Percentiles rank a stretch among this genome's conserved stretches.
phyloP scores from a whole-genome alignment of 345 rosid species.

The Aurinia saxatilis region DNA sequence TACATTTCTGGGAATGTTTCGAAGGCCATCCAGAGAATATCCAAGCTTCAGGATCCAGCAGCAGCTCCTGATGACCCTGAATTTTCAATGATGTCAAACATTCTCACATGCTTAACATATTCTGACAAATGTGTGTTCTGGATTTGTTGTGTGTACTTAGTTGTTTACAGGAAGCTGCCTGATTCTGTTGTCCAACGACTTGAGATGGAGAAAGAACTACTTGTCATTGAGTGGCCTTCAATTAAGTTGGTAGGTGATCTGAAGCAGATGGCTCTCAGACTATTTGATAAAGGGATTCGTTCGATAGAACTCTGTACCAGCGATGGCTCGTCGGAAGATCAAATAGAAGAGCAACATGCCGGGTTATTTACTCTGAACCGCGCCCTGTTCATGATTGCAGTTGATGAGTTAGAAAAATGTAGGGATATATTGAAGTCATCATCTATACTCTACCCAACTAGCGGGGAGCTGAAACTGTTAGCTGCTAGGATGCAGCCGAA shows the following conservation, averaged over 20 bases:
- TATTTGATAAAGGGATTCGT: slow-evolving; percentile 44
- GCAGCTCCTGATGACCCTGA: slow-evolving; percentile 54
- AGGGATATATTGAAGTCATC: slow-evolving; percentile 50
- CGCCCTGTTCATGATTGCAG: slow-evolving; percentile 48
- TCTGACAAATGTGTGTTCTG: slow-evolving; percentile 96
- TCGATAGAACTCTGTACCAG: slow-evolving; percentile 28
- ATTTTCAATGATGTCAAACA: slow-evolving; percentile 61
- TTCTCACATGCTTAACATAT: slow-evolving; percentile 71
- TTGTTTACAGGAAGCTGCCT: slow-evolving; percentile 96
- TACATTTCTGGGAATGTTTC: slow-evolving; percentile 68
- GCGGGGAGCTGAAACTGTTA: slow-evolving; percentile 60
- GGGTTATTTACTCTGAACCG: slow-evolving; percentile 58
- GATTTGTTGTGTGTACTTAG: slow-evolving; percentile 97
- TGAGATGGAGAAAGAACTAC: slow-evolving; percentile 73
- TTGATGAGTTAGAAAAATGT: slow-evolving; percentile 40
- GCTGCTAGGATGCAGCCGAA: slow-evolving; percentile 46
- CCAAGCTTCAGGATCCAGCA: slow-evolving; percentile 33
- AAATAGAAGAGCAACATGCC: slow-evolving; percentile 29
- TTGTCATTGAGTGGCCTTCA: slow-evolving; percentile 67
- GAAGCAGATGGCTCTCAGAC: slow-evolving; percentile 46
- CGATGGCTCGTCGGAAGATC: slow-evolving; percentile 24
- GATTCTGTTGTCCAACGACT: slow-evolving; percentile 55
- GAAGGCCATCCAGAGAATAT: slow-evolving; percentile 53
- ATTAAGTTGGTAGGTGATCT: slow-evolving; percentile 41
- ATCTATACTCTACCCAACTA: slow-evolving; percentile 46